Percentiles rank a stretch among this genome's conserved stretches.
These are phyloP conservation scores for Teratosphaeria epicoccoides DNA, from an alignment of 2,329 filamentous ascomycete genomes.

Conservation along the genomic window DNA sequence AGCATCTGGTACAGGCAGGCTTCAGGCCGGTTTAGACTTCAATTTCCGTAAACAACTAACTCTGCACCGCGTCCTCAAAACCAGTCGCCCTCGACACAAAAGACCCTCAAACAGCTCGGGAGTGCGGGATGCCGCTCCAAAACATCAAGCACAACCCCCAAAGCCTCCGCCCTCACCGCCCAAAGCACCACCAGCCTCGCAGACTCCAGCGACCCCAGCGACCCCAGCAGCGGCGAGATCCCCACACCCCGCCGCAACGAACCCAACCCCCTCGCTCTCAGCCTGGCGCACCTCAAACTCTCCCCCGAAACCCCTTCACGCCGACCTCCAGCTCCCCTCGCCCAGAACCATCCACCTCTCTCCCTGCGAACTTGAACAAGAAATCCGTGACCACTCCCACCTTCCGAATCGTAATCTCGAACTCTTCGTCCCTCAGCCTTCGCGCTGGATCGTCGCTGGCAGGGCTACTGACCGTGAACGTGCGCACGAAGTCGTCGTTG, in stretches of 20 bases:
- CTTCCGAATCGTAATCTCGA: constrained; percentile 63
- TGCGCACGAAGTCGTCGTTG: constrained; percentile 76
- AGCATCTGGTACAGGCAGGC: not conserved
- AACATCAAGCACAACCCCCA: constrained; percentile 50
- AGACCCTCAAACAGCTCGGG: constrained; percentile 46
- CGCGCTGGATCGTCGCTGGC: constrained; percentile 29
- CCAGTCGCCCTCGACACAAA: constrained; percentile 44
- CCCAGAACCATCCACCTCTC: constrained; percentile 21
- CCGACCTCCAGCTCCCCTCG: constrained; percentile 50
- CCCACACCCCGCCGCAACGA: constrained; percentile 72
- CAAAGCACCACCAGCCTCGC: constrained; percentile 51
- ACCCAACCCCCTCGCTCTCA: constrained; percentile 39
- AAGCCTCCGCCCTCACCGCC: constrained; percentile 53
- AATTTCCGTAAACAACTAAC: not conserved
- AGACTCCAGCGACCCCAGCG: constrained; percentile 32
- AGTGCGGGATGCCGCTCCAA: constrained; percentile 46
- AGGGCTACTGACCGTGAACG: constrained; percentile 66
- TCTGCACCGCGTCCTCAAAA: not conserved
- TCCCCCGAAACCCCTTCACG: constrained; percentile 62
- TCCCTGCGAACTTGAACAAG: constrained; percentile 40
- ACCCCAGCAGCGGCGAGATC: constrained; percentile 64
- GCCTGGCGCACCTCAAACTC: constrained; percentile 36
- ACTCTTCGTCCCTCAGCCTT: constrained; percentile 32
- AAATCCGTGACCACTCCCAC: constrained; percentile 59
- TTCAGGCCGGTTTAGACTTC: not conserved